Evolutionary conservation across 1,284 basidiomycete species (phyloP), one percentile per base, ranked within the genome.

Genomic region (Pseudozyma flocculosa): DNA sequence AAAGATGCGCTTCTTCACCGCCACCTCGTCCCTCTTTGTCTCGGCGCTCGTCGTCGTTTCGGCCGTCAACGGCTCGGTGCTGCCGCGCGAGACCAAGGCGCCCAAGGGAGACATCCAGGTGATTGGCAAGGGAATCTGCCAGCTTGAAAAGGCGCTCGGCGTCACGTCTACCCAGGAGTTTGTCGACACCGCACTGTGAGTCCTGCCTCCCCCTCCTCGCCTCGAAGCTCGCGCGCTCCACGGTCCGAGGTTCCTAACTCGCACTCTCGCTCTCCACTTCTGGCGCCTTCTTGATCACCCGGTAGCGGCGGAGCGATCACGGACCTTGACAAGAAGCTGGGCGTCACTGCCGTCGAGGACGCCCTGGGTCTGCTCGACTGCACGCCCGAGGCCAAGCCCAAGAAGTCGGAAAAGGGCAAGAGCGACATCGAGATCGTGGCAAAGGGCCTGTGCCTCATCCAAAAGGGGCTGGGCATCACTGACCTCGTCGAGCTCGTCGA

Each of bases 1-100:
- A 4, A 61, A 23, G 58, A 61, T 36, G 53, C 55, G 19, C 18
- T 55, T 61, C 53, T 34, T 23, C 36, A 55, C 50, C 24, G 58
- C 51, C 19, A 26, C 46, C 13, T 52, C 49, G 1, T 52, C 49
- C 21, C 26, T 29, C 26, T 11, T 29, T 11, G 26, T 29, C 11
- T 11, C 26, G 5, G 7, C 11, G 26, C 7, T 11, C 26, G 26
- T 29, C 26, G 7, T 29, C 26, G 5, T 11, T 29, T 29, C 26
- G 5, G 26, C 26, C 26, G 26, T 29, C 11, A 7, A 5, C 7
- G 26, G 7, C 26, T 7, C 26, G 26, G 26, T 11, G 7, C 5
- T 29, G 7, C 26, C 26, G 5, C 26, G 26, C 26, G 26, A 29
- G 11, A 7, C 26, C 26, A 29, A 29, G 26, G 26, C 5, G 11